Evolutionary conservation across 2,329 filamentous ascomycete genomes (phyloP).

Genomic region (Aspergillus clavatus): DNA sequence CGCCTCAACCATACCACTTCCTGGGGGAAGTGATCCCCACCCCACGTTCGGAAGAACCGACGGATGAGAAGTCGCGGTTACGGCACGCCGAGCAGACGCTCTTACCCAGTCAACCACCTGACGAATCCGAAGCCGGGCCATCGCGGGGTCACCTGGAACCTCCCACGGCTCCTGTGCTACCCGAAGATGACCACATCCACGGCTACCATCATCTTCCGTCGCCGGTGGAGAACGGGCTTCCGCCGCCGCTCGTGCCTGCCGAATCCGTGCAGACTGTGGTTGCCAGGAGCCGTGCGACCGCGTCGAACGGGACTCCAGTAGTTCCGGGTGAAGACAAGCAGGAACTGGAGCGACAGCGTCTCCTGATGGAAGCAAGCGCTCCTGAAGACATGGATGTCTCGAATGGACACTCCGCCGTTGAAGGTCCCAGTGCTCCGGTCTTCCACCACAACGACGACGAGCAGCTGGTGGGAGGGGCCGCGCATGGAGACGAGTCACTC

Average conservation of each 20-base stretch:
- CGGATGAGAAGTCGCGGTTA: constrained; percentile 78
- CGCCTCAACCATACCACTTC: constrained; percentile 20
- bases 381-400: constrained; percentile 38
- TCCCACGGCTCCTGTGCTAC: constrained; percentile 43
- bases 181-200: constrained; percentile 52
- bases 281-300: constrained; percentile 35
- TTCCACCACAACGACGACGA: constrained; percentile 57
- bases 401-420: constrained; percentile 6
- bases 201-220: constrained; percentile 34
- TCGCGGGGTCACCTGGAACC: constrained; percentile 37
- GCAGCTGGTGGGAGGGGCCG: constrained; percentile 37
- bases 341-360: constrained; percentile 63
- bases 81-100: constrained; percentile 72
- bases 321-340: constrained; percentile 66
- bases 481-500: constrained; percentile 37
- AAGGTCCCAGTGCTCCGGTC: constrained; percentile 53
- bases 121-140: constrained; percentile 40
- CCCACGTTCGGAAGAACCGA: constrained; percentile 54
- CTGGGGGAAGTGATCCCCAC: constrained; percentile 28
- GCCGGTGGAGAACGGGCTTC: constrained; percentile 14
- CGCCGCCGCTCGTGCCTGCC: constrained; percentile 24
- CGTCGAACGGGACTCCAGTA: constrained; percentile 33
- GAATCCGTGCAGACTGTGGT: constrained; percentile 30
- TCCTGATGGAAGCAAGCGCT: constrained; percentile 61
- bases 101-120: constrained; percentile 73